These are phyloP conservation scores for Neurospora tetrasperma DNA, from an alignment of 495 filamentous ascomycete genomes.

Conservation along the genomic window DNA sequence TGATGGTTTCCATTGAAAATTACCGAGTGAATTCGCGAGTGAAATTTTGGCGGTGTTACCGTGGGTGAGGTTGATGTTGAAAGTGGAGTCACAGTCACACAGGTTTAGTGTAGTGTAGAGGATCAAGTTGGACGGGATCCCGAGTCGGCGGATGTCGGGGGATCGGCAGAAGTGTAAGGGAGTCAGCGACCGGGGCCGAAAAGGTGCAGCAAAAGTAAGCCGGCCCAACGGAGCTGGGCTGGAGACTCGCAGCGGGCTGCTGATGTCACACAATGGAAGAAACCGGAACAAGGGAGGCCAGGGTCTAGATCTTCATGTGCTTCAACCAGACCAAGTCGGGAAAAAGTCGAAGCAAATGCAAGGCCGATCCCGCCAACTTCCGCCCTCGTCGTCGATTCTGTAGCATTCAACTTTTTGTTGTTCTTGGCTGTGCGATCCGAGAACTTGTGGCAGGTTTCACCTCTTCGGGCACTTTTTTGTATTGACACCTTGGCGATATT, in stretches of 20 bases:
- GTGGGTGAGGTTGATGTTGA: not conserved
- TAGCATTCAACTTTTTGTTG: not conserved
- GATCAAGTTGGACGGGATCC: conserved; percentile 1
- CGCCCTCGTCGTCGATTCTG: not conserved
- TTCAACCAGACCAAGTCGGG: not conserved
- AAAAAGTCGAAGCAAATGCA: conserved; percentile 3
- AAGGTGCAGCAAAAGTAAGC: not conserved
- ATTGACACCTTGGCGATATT: not conserved
- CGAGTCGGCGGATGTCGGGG: conserved; percentile 20
- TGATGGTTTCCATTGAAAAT: not conserved
- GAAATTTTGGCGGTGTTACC: not conserved
- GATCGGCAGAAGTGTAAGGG: conserved; percentile 13
- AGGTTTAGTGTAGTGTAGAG: not conserved
- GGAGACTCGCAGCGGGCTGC: not conserved
- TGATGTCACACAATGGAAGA: conserved; percentile 16
- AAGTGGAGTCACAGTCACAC: not conserved
- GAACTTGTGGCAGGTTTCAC: not conserved
- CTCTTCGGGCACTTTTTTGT: not conserved
- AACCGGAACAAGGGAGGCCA: conserved; percentile 11
- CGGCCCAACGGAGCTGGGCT: conserved; percentile 10
- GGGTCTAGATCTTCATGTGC: conserved; percentile 1
- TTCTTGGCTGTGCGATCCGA: not conserved
- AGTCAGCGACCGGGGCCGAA: conserved; percentile 3
- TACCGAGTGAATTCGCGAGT: not conserved
- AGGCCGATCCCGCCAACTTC: conserved; percentile 8